These are phyloP conservation scores for Globisporangium paroecandrum DNA, from an alignment of 352 stramenopile species.

Conservation along the genomic window DNA sequence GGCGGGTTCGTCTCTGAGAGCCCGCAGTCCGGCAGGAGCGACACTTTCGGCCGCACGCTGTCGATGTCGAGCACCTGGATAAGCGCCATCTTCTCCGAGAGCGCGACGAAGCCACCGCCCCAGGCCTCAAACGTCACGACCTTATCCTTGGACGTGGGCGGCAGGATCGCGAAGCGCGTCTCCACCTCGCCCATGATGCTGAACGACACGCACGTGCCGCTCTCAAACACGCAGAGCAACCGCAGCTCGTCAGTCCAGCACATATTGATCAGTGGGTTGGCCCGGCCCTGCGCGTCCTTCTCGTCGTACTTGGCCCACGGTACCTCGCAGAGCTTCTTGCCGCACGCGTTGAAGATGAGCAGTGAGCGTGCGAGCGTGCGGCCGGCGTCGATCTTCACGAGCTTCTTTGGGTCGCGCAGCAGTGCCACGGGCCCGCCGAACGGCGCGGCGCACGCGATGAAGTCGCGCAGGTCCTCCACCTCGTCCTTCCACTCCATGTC, in stretches of 20 bases:
- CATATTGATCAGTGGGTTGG: conserved; percentile 69
- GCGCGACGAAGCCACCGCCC: conserved; percentile 68
- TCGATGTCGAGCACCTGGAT: conserved; percentile 80
- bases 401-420: conserved; percentile 72
- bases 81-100: conserved; percentile 81
- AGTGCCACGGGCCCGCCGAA: conserved; percentile 71
- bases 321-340: conserved; percentile 51
- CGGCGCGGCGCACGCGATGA: conserved; percentile 47
- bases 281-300: conserved; percentile 30
- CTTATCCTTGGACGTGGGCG: conserved; percentile 63
- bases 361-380: conserved; percentile 50
- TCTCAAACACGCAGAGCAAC: conserved; percentile 76
- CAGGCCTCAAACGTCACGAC: conserved; percentile 75
- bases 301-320: conserved; percentile 71
- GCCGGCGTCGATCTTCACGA: conserved; percentile 60
- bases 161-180: conserved; percentile 67
- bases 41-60: conserved; percentile 74
- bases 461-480: conserved; percentile 66
- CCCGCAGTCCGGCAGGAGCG: conserved; percentile 64
- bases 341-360: conserved; percentile 76
- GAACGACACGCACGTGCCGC: conserved; percentile 66
- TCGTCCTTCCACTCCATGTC: conserved; percentile 60
- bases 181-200: conserved; percentile 69
- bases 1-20: conserved; percentile 70
- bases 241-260: conserved; percentile 82